These are phyloP conservation scores for Xerocomus cyaneibrunnescens DNA, from an alignment of 1,284 basidiomycete genomes.

Conservation along the genomic window DNA sequence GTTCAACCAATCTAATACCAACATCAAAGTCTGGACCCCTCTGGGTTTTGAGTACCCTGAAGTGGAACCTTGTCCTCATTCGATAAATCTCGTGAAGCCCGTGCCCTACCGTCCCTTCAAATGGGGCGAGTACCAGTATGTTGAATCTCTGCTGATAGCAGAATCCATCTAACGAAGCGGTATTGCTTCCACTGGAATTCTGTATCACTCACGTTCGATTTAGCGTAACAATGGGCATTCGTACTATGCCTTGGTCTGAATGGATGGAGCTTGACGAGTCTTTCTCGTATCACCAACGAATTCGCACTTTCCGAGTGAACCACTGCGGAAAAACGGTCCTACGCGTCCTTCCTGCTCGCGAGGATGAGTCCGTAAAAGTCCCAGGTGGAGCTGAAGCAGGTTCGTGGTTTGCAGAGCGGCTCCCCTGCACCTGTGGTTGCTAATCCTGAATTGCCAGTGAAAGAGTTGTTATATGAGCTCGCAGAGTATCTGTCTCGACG, in stretches of 20 bases:
- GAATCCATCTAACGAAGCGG: not conserved
- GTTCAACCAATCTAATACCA: not conserved
- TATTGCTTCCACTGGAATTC: not conserved
- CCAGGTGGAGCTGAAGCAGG: constrained; percentile 55
- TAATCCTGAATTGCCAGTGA: constrained; percentile 40
- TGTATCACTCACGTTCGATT: not conserved
- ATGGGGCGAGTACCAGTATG: constrained; percentile 66
- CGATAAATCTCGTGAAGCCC: constrained; percentile 48
- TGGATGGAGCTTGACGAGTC: constrained; percentile 70
- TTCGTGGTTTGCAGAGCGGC: constrained; percentile 27
- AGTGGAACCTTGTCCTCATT: constrained; percentile 41
- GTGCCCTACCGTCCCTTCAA: constrained; percentile 66
- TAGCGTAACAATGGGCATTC: constrained; percentile 73
- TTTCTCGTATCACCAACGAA: constrained; percentile 51
- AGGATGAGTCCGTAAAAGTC: constrained; percentile 47
- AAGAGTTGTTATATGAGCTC: constrained; percentile 65
- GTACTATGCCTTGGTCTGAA: constrained; percentile 62
- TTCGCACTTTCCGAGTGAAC: constrained; percentile 53
- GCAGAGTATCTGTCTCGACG: constrained; percentile 63
- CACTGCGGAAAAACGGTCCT: constrained; percentile 50
- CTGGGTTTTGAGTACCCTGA: constrained; percentile 52
- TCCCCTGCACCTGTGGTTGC: not conserved
- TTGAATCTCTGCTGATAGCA: constrained; percentile 4
- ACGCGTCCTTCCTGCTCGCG: constrained; percentile 43
- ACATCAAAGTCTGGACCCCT: constrained; percentile 48